Base-by-base conservation (phyloP, 163 green algal genomes). In the Chlamydomonas reinhardtii region DNA sequence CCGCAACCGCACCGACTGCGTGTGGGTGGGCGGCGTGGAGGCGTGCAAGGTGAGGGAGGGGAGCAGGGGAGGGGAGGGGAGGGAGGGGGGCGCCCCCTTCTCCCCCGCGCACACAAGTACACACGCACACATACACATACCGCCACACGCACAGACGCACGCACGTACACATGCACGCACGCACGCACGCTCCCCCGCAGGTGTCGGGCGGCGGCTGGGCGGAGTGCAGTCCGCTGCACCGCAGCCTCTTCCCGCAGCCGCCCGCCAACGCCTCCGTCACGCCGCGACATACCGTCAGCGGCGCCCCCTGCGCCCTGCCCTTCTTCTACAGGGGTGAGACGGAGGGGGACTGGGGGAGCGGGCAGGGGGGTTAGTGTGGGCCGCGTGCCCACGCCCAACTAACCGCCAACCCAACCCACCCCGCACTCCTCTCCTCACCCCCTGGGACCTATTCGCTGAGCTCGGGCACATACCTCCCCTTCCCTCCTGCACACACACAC, bases 1-100 rank as follows among this genome's bases (percentile, higher is more conserved):
- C 37, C 66, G 48, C 32, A 86, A 87, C 68, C 76, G 88, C 35
- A 91, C 82, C 2, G 83, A 89, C 75, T 91, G 88, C 72, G 83
- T 89, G 70, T 89, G 78, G 76, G 61, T 87, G 64, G 82, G 66
- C 32, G 88, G 88, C 22, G 88, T 91, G 54, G 88, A 91, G 76
- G 88, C 75, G 29, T 91, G 88, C 88, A 89, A 89, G 82, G 82
- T 91, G 74, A 31, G 74, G 74, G 56, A 17, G 48, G 43, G 48
- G 43, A 16, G n/a, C n/a, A 5, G 73, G 25, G 27, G 6, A 17
- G 8, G 29, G 35, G 27, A 59, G 70, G 11, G 15, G 72, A n/a
- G n/a, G n/a, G n/a, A n/a, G n/a, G n/a, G n/a, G n/a, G n/a, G n/a
- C n/a, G n/a, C n/a, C n/a, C n/a, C n/a, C n/a, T n/a, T n/a, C n/a